phyloP scores from a whole-genome alignment of 129 eudicot genomes.

The Escallonia herrerae region DNA sequence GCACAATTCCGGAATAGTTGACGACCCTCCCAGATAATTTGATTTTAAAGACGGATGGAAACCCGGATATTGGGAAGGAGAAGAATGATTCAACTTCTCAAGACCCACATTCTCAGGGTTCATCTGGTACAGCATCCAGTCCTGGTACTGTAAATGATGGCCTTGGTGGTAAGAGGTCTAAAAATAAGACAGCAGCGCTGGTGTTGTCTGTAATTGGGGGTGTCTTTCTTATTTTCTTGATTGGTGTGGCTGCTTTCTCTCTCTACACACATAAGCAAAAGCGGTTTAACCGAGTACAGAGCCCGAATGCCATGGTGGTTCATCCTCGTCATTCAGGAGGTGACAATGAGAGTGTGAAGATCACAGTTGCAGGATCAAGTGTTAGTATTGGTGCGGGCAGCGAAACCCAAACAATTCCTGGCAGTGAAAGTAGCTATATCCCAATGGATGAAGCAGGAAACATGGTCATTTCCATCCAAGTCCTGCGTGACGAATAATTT shows the following conservation, averaged over 20 bases:
- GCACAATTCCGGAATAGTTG: constrained; percentile 70
- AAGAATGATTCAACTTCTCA: constrained; percentile 20
- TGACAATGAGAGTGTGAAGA: constrained; percentile 83
- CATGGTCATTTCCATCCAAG: constrained; percentile 97
- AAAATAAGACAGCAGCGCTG: constrained; percentile 39
- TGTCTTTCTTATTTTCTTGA: no score
- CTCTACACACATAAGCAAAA: constrained; percentile 73
- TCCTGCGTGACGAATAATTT: constrained; percentile 85
- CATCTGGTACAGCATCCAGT: constrained; percentile 9
- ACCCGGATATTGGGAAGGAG: constrained; percentile 74
- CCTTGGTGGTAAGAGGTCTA: constrained; percentile 47
- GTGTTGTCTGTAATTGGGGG: no score
- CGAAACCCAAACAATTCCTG: constrained; percentile 62
- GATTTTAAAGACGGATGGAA: constrained; percentile 46
- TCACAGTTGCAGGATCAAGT: constrained; percentile 94
- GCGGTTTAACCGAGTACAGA: constrained; percentile 75
- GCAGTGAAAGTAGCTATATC: constrained; percentile 48
- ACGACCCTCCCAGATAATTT: constrained; percentile 61
- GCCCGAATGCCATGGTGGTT: constrained; percentile 83
- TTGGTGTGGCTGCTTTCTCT: constrained; percentile 53
- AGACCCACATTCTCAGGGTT: constrained; percentile 18
- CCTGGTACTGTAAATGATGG: constrained; percentile 24
- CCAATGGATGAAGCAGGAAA: constrained; percentile 97
- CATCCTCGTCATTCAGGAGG: constrained; percentile 92
- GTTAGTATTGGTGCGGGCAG: constrained; percentile 67